Evolutionary conservation across 768 basidiomycete species (phyloP), one percentile per base, ranked within the genome.

Genomic region (Trametes cingulata): DNA sequence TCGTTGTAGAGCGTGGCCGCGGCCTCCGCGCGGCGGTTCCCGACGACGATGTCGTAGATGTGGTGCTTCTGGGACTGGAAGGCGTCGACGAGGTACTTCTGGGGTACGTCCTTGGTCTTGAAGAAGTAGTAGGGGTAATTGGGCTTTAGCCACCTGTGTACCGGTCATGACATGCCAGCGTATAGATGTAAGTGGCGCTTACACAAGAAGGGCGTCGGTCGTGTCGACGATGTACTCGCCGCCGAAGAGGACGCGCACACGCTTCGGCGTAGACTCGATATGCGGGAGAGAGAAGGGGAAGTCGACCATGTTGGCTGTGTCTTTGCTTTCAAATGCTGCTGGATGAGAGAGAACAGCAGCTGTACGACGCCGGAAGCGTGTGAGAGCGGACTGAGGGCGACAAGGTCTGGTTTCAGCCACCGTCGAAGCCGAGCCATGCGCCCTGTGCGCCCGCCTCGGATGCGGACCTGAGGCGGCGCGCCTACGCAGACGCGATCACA

Each of bases 61-160:
- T 75, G 67, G 2, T 69, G 66, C 24, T 73, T 70, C 37, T 74
- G 52, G 63, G 65, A 49, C 69, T 54, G 71, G 72, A 19, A 52
- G 37, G 63, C 60, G 29, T 56, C 50, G 10, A 24, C 37, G 43
- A 87, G 67, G 63, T 76, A 79, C 62, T 77, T 73, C 19, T 74
- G 61, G 1, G 81, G 73, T 9, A 86, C 64, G 20, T 82, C 84
- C 19, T 74, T 73, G 6, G 68, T 56, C 7, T 73, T 72, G 68
- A 88, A 87, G 67, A 77, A 87, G 62, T 86, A 86, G 3, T 60
- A 61, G 1, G 87, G 86, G 68, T 82, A 87, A 61, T 71, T 75
- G 19, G 74, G 73, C 41, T 78, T 75, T 50, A 85, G 76, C 86
- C 86, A 88, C 17, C 87, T 85, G 39, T 37, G 33, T 6, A 1